Percentiles rank a stretch among this genome's conserved stretches.
Evolutionary conservation across 768 basidiomycete genomes (phyloP).

Genomic region (Podaxis mareebaensis): DNA sequence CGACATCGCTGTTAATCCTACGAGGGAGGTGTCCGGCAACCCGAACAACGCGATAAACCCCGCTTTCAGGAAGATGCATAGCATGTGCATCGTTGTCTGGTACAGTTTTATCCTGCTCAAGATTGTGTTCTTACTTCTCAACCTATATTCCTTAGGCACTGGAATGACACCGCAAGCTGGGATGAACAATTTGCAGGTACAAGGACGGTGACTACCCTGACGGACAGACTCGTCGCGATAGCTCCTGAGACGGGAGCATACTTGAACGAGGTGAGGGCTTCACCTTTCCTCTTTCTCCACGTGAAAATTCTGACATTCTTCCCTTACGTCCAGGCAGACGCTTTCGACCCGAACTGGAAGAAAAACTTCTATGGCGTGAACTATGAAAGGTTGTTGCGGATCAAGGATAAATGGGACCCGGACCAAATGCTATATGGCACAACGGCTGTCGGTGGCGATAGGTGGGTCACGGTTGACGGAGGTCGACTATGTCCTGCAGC

Average conservation of each 20-base stretch:
- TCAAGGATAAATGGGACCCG: conserved; percentile 21
- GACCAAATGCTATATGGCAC: conserved; percentile 21
- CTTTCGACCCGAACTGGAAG: conserved; percentile 22
- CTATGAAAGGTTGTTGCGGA: conserved; percentile 16
- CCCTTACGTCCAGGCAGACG: conserved; percentile 16
- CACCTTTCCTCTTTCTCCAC: background rate
- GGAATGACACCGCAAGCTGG: conserved; percentile 20
- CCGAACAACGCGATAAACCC: conserved; percentile 21
- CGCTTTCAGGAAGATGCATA: conserved; percentile 19
- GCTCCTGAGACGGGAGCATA: conserved; percentile 21
- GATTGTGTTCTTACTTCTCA: background rate
- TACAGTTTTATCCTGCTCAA: background rate
- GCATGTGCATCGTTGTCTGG: conserved; percentile 16
- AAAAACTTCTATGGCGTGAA: conserved; percentile 20
- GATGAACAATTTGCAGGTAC: conserved; percentile 15
- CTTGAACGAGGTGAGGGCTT: conserved; percentile 19
- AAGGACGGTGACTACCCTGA: conserved; percentile 11
- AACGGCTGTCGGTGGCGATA: conserved; percentile 21
- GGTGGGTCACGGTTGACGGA: conserved; percentile 15
- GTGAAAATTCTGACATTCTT: background rate
- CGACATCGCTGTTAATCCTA: conserved; percentile 22
- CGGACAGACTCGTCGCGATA: conserved; percentile 16
- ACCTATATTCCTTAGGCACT: conserved; percentile 7
- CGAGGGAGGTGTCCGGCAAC: conserved; percentile 13
- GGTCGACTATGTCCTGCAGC: conserved; percentile 14